A percentile compares a stretch with the other conserved stretches of the same genome.
phyloP scores from a whole-genome alignment of 148 eudicot species.

The Rheum nobile region DNA sequence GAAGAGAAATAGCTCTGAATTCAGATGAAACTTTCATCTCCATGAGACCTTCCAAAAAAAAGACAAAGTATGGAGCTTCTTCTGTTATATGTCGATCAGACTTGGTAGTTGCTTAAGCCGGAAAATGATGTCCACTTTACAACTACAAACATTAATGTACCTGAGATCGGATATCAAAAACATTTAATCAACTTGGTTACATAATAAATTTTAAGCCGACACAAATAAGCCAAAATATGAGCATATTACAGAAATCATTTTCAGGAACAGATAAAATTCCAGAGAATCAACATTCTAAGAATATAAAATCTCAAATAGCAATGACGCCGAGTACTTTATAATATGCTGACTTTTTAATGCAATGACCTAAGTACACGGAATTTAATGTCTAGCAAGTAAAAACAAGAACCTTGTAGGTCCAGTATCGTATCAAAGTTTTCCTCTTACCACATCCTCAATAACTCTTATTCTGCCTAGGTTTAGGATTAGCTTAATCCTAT shows the following conservation, averaged over 20 bases:
- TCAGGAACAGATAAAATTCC: too few relatives aligned
- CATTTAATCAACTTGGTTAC: background rate
- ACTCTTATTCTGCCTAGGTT: too few relatives aligned
- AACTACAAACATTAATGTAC: background rate
- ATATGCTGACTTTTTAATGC: too few relatives aligned
- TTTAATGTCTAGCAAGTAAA: too few relatives aligned
- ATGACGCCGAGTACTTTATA: too few relatives aligned
- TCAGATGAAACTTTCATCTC: constrained; percentile 49
- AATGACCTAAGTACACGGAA: background rate
- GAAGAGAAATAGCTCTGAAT: constrained; percentile 43
- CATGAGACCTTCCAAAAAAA: constrained; percentile 24
- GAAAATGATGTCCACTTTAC: background rate
- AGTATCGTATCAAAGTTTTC: too few relatives aligned
- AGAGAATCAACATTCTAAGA: too few relatives aligned
- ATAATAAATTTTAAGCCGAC: background rate
- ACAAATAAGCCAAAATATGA: background rate
- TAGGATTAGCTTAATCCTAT: background rate
- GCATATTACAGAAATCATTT: background rate
- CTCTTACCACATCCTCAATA: too few relatives aligned
- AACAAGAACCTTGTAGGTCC: too few relatives aligned
- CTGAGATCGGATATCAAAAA: background rate
- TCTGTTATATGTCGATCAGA: background rate
- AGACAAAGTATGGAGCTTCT: background rate
- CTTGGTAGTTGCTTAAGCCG: background rate
- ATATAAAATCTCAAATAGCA: too few relatives aligned